Conservation (phyloP, 345 rosid genomes). For the Raphanus sativus region DNA sequence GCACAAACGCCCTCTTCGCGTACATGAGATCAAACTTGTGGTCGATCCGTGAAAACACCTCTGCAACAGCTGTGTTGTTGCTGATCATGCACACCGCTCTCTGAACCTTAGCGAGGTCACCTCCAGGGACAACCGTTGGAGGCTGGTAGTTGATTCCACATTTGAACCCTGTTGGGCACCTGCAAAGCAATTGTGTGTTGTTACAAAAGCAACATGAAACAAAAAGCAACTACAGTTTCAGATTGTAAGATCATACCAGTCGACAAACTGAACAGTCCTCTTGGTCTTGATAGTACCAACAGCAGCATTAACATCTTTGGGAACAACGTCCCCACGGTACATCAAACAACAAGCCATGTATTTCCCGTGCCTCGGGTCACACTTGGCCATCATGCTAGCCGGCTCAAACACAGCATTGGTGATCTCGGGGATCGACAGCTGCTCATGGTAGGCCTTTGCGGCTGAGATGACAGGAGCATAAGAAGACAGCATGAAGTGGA, state of each 20-base stretch:
- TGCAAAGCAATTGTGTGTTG: constrained; percentile 12
- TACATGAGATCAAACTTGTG: not conserved
- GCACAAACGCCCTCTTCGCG: constrained; percentile 59
- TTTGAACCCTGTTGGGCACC: constrained; percentile 75
- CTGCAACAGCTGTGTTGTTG: not conserved
- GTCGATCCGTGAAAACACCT: not conserved
- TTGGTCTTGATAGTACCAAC: not conserved
- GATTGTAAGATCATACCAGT: not conserved
- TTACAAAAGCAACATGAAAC: constrained; percentile 1
- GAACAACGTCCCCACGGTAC: not conserved
- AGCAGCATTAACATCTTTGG: not conserved
- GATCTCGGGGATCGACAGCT: constrained; percentile 65
- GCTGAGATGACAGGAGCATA: constrained; percentile 75
- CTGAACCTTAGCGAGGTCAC: constrained; percentile 46
- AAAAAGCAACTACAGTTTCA: not conserved
- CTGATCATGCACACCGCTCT: not conserved
- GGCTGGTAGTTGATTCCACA: constrained; percentile 71
- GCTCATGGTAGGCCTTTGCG: constrained; percentile 67
- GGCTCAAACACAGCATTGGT: constrained; percentile 47
- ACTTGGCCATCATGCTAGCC: constrained; percentile 1
- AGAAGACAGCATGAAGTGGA: constrained; percentile 68
- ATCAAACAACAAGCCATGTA: not conserved
- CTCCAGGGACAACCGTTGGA: constrained; percentile 67
- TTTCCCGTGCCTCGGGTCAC: not conserved
- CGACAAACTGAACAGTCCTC: constrained; percentile 2